Evolutionary conservation across 345 rosid genomes (phyloP), one percentile per base, ranked within the genome.

Genomic region (Salix suchowensis): DNA sequence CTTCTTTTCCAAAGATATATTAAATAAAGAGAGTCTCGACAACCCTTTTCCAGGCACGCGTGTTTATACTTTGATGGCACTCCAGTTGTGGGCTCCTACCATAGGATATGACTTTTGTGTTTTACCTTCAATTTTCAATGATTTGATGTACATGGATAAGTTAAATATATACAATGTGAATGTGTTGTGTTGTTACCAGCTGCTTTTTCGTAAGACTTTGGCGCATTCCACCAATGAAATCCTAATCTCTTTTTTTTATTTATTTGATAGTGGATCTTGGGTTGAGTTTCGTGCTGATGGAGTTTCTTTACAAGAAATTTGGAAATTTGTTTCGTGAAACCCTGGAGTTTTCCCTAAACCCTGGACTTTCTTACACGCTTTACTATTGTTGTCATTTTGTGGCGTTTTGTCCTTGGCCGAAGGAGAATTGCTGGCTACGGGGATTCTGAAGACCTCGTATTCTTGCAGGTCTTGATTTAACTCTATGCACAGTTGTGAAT

Each of bases 101-200:
- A 3, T n/a, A 28, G 58, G 60, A 26, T n/a, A 48, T 60, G 74
- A 30, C 44, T 39, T 40, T 28, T 23, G 40, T 37, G 34, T 58
- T 76, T 55, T 76, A 50, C 37, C 66, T 68, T 58, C 60, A 6
- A 58, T 1, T 70, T 30, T 60, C 46, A 68, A 68, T 70, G 82
- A 82, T 76, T 82, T 77, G 76, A 73, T 54, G 70, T 64, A 18
- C 52, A 50, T 7, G 81, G 85, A 82, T 85, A 74, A 74, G 79
- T 54, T 64, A 46, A 73, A 65, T 39, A 39, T 6, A 24, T 64
- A 10, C 28, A n/a, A 58, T 55, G 13, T 8, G 7, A 36, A 36
- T 36, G 32, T 36, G 37, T 34, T 34, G 37, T 34, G 37, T 36
- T 34, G 61, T 55, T 21, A 7, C 24, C 15, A n/a, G 64, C 28